Percentiles rank a stretch among this genome's conserved stretches.
Evolutionary conservation across 1,284 basidiomycete species (phyloP).

Genomic region (Anthracocystis setariae): DNA sequence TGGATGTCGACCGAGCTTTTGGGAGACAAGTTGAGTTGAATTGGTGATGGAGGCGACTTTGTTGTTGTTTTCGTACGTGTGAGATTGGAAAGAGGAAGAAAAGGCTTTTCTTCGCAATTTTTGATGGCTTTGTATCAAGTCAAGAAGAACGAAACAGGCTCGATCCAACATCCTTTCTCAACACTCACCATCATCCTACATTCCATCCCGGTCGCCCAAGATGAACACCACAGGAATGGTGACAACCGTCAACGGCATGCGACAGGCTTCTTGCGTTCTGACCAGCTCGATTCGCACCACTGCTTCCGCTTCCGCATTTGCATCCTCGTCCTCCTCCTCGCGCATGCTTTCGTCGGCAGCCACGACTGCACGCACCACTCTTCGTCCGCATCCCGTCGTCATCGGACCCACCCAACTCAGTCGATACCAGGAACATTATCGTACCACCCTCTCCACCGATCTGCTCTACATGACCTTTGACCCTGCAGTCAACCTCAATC

Average conservation of each 20-base stretch:
- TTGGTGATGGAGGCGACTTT: background rate
- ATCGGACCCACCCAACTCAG: constrained; percentile 76
- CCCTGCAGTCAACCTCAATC: constrained; percentile 33
- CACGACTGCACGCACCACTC: constrained; percentile 43
- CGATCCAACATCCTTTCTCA: background rate
- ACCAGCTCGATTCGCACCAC: constrained; percentile 7
- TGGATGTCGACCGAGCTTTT: constrained; percentile 24
- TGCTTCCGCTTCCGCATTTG: constrained; percentile 3
- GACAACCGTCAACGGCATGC: constrained; percentile 35
- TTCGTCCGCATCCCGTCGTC: constrained; percentile 50
- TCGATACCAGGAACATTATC: constrained; percentile 85
- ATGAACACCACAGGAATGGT: constrained; percentile 37
- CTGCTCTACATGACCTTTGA: constrained; percentile 95
- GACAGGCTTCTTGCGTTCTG: constrained; percentile 15
- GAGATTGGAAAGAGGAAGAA: constrained; percentile 4
- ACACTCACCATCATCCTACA: background rate
- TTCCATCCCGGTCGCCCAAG: background rate
- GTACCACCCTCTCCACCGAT: constrained; percentile 82
- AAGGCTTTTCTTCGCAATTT: constrained; percentile 7
- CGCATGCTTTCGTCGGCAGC: constrained; percentile 16
- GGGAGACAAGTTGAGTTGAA: background rate
- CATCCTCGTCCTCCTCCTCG: constrained; percentile 14
- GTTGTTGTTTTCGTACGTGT: constrained; percentile 25
- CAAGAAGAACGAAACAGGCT: constrained; percentile 6
- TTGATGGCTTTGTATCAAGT: background rate